phyloP scores from a whole-genome alignment of 23 red algal genomes.

The Cyanidiococcus yangmingshanensis region DNA sequence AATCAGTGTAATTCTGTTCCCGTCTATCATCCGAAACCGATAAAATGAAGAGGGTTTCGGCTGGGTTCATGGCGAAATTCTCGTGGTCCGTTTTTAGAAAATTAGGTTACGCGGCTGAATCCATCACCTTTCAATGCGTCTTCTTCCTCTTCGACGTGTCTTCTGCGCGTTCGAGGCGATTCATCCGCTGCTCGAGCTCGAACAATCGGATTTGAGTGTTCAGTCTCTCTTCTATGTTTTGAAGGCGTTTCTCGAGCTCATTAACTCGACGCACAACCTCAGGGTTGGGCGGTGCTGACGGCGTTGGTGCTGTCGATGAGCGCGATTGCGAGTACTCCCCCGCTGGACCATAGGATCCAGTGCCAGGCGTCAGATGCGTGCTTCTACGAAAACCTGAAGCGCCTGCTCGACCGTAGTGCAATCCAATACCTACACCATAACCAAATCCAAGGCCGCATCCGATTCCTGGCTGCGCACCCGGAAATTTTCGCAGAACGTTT shows the following conservation, averaged over 20 bases:
- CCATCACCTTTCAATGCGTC: not conserved
- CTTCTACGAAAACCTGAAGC: slow-evolving; percentile 31
- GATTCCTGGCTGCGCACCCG: slow-evolving; percentile 62
- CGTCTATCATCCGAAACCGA: too few species aligned
- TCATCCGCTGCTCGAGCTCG: slow-evolving; percentile 50
- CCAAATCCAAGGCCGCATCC: slow-evolving; percentile 90
- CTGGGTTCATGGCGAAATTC: too few species aligned
- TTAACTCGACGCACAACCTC: not conserved
- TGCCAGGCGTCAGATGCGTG: slow-evolving; percentile 24
- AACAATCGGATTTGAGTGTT: slow-evolving; percentile 35
- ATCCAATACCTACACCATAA: slow-evolving; percentile 88
- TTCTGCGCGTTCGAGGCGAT: slow-evolving; percentile 20
- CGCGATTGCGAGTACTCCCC: slow-evolving; percentile 13
- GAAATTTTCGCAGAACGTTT: slow-evolving; percentile 63
- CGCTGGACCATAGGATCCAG: slow-evolving; percentile 22
- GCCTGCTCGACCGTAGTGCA: slow-evolving; percentile 53
- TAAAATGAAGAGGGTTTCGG: too few species aligned
- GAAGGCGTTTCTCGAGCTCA: slow-evolving; percentile 45
- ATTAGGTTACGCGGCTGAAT: too few species aligned
- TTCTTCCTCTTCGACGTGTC: not conserved
- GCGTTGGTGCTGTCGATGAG: not conserved
- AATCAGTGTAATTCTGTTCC: too few species aligned
- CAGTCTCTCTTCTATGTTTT: slow-evolving; percentile 43
- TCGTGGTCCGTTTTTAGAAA: too few species aligned
- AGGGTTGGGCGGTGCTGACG: slow-evolving; percentile 10